Base-by-base conservation (phyloP, 2,329 filamentous ascomycete species). In the Paracoccidioides brasiliensis region DNA sequence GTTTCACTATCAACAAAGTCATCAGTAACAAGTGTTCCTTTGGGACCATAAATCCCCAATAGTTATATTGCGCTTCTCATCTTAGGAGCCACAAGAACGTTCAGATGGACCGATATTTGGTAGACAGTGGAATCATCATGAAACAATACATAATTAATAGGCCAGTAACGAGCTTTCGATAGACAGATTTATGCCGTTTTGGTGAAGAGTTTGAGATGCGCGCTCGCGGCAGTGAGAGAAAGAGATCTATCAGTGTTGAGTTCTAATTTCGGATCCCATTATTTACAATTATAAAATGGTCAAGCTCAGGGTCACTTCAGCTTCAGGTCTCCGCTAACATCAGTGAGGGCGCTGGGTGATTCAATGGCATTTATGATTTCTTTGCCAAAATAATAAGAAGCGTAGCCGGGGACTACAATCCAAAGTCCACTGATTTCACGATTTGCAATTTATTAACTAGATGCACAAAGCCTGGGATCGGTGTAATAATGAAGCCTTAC, bases 341-440 rank as follows among this genome's bases (percentile, higher is more conserved):
- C 10, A 33, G 15, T 12, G 30, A 46, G 28, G 14, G 49, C 55
- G 37, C 52, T 59, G 32, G 65, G 60, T 43, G 62, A 62, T 45
- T 78, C 75, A 30, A 85, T 72, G 0, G 78, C 80, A 58, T 79
- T 70, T n/a, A 84, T 55, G 42, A 86, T 83, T 63, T 87, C 83
- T 42, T 66, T 66, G 7, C 78, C 80, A 56, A 83, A 79, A 7
- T 78, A 69, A 63, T 82, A 80, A 14, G 77, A 76, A 69, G 84
- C 82, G 61, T 85, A 85, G 0, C 70, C 64, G 1, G 84, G 82
- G 45, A 86, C 74, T 9, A 84, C 62, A 57, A 87, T 69, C 84
- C 84, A 87, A 6, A 79, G 70, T 40, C 80, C 80, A 67, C 81
- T 84, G 56, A 12, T 57, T 52, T 57, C 4, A 22, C 22, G 44